Conservation (phyloP, 805 yeast species). For the Helenozyma rhizophorensis region DNA sequence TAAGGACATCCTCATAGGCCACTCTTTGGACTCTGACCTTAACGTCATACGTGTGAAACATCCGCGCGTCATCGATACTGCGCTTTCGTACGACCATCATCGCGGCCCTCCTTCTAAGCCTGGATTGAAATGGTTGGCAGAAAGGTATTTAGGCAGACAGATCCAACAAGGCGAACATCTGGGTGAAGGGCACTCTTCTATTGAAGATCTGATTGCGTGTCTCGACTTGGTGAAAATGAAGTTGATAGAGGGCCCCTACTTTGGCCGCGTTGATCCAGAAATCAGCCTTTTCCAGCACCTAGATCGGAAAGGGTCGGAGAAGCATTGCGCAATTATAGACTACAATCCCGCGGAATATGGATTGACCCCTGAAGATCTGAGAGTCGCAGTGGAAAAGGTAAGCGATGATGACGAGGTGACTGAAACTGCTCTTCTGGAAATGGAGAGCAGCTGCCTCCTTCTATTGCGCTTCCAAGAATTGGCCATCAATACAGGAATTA, state of each 20-base stretch:
- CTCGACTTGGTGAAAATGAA: constrained; percentile 71
- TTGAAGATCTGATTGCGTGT: constrained; percentile 81
- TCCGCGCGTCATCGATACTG: constrained; percentile 74
- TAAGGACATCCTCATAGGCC: constrained; percentile 76
- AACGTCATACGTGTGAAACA: constrained; percentile 68
- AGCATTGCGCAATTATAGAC: constrained; percentile 19
- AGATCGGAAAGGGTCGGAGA: constrained; percentile 1
- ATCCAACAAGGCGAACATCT: constrained; percentile 61
- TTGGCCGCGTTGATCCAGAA: constrained; percentile 42
- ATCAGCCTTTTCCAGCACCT: constrained; percentile 22
- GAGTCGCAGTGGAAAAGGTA: no score
- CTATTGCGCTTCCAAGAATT: constrained; percentile 57
- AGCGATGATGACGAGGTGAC: constrained; percentile 58
- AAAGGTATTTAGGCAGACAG: constrained; percentile 45
- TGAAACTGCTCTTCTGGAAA: constrained; percentile 33
- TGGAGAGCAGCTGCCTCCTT: constrained; percentile 41
- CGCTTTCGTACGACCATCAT: constrained; percentile 71
- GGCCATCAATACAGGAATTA: constrained; percentile 38
- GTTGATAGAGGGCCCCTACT: constrained; percentile 58
- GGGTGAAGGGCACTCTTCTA: constrained; percentile 73
- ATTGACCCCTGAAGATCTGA: constrained; percentile 3
- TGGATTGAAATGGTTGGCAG: constrained; percentile 66
- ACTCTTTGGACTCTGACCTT: constrained; percentile 82
- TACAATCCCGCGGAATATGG: constrained; percentile 20
- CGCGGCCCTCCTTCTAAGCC: constrained; percentile 82